Evolutionary conservation across 139 green algal species (phyloP).

Genomic region (Spirogloea muscicola): DNA sequence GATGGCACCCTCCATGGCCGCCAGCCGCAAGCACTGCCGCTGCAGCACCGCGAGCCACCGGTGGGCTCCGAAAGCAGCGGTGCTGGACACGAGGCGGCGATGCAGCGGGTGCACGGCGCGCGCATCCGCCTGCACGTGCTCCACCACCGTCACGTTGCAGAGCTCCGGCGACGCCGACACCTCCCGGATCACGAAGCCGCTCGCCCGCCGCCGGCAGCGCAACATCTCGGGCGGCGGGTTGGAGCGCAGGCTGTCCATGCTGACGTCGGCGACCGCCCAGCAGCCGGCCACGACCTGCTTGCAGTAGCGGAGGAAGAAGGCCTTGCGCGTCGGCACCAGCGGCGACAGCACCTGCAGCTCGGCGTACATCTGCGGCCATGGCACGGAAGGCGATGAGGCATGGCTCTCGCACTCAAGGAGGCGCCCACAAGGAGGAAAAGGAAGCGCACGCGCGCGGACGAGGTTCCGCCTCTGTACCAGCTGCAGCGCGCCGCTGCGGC

Average conservation of each 20-base stretch:
- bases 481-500: constrained; percentile 19
- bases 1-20: constrained; percentile 2
- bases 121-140: constrained; percentile 7
- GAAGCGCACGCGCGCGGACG: no score
- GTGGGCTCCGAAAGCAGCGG: neutral
- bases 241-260: constrained; percentile 2
- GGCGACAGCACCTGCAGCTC: constrained; percentile 38
- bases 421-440: no score
- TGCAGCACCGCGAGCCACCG: constrained; percentile 25
- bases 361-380: constrained; percentile 26
- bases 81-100: neutral
- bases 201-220: constrained; percentile 11
- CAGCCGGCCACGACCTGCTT: constrained; percentile 16
- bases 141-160: constrained; percentile 9
- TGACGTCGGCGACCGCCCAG: constrained; percentile 11
- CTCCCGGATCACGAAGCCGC: constrained; percentile 20
- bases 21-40: neutral
- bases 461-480: no score
- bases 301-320: constrained; percentile 46
- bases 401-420: no score
- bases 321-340: constrained; percentile 31
- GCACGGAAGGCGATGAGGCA: no score
- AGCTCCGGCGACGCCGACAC: neutral
- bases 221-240: constrained; percentile 26
- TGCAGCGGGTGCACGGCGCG: neutral